These are phyloP conservation scores for Coemansia sp. DNA, from an alignment of 192 early-diverging fungal species.

Conservation along the genomic window DNA sequence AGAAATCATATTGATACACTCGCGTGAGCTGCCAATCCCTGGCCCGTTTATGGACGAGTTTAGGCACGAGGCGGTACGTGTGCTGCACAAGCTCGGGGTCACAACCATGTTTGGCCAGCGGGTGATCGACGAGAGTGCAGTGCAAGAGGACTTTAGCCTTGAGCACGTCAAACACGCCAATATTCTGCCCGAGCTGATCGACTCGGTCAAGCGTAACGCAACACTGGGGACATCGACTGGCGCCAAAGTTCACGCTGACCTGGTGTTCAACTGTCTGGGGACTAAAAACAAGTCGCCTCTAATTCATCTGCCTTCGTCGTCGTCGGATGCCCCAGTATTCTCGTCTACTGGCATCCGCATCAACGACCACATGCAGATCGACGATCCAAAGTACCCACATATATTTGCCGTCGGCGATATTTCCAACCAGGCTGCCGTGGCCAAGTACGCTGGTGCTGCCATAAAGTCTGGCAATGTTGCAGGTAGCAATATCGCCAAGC, in stretches of 20 bases:
- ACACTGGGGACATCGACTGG: conserved; percentile 33
- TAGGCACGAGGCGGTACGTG: conserved; percentile 33
- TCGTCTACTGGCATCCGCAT: conserved; percentile 52
- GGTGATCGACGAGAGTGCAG: conserved; percentile 37
- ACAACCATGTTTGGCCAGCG: conserved; percentile 55
- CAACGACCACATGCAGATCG: conserved; percentile 60
- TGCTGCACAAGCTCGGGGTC: conserved; percentile 52
- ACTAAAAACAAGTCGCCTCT: conserved; percentile 30
- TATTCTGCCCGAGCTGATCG: conserved; percentile 45
- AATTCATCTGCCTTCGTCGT: conserved; percentile 38
- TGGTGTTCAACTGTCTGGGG: conserved; percentile 46
- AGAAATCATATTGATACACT: conserved; percentile 46
- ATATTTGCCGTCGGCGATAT: conserved; percentile 81
- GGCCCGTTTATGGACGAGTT: conserved; percentile 59
- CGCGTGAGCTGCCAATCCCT: conserved; percentile 59
- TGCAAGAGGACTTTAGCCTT: conserved; percentile 10
- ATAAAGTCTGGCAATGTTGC: conserved; percentile 25
- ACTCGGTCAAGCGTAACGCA: conserved; percentile 43
- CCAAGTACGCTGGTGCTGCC: conserved; percentile 45
- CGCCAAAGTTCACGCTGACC: conserved; percentile 22
- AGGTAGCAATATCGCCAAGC: conserved; percentile 30
- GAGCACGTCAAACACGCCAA: conserved; percentile 29
- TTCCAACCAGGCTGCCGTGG: conserved; percentile 28
- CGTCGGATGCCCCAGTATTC: conserved; percentile 27
- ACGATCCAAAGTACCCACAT: conserved; percentile 61